phyloP scores from a whole-genome alignment of 495 filamentous ascomycete genomes.

The Penicillium ochrochloron region DNA sequence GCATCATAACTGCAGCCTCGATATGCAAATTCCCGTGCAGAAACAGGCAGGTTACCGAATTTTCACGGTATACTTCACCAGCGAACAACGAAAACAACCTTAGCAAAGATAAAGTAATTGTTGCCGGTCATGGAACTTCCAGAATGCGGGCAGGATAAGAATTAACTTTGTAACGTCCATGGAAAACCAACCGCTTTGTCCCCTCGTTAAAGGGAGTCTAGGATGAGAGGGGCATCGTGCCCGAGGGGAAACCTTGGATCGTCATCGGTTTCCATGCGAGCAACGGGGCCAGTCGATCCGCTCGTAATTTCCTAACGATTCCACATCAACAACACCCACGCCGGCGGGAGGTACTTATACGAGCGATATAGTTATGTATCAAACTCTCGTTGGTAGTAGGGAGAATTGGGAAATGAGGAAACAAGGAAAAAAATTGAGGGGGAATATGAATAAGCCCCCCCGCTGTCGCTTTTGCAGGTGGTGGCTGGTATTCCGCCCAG shows the following conservation, averaged over 20 bases:
- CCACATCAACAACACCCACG: background rate
- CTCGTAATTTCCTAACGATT: background rate
- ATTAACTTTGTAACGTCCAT: constrained; percentile 22
- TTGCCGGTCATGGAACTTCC: background rate
- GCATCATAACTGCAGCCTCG: background rate
- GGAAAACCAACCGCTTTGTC: constrained; percentile 12
- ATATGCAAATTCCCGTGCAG: background rate
- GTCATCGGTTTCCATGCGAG: background rate
- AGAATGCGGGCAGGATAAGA: background rate
- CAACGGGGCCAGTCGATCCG: background rate
- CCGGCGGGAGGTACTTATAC: background rate
- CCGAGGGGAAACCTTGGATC: constrained; percentile 18
- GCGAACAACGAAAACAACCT: background rate
- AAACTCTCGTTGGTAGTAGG: background rate
- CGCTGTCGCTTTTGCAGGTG: background rate
- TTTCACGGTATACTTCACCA: background rate
- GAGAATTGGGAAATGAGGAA: constrained; percentile 7
- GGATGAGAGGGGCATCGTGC: constrained; percentile 19
- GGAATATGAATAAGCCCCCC: background rate
- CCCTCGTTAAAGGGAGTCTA: constrained; percentile 2
- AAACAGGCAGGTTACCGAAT: background rate
- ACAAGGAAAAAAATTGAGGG: background rate
- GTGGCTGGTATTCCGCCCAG: constrained; percentile 10
- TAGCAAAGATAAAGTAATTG: background rate
- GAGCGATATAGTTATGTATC: constrained; percentile 5